Evolutionary conservation across 805 yeast species (phyloP).

Genomic region (Spathaspora gorwiae): DNA sequence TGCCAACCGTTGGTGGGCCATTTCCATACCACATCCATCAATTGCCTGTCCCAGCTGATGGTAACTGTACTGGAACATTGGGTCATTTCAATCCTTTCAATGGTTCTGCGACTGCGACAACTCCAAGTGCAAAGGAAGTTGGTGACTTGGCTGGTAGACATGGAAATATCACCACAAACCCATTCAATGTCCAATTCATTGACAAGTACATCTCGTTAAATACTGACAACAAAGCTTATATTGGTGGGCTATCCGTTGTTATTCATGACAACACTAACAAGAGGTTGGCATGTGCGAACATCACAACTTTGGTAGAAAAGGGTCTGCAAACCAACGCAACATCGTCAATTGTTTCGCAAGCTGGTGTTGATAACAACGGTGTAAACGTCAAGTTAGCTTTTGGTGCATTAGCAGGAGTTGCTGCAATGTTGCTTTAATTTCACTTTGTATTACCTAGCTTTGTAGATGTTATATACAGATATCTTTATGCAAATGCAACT

Average conservation of each 20-base stretch:
- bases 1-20: conserved; percentile 35
- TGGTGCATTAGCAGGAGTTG: conserved; percentile 5
- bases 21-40: conserved; percentile 38
- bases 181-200: conserved; percentile 18
- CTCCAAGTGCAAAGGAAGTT: conserved; percentile 22
- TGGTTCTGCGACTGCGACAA: conserved; percentile 23
- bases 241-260: conserved; percentile 34
- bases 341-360: neutral
- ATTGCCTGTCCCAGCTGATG: conserved; percentile 32
- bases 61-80: conserved; percentile 34
- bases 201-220: conserved; percentile 32
- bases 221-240: conserved; percentile 20
- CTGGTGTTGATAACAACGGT: conserved; percentile 1
- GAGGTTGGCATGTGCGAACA: conserved; percentile 38
- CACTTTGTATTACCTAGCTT: no score
- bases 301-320: conserved; percentile 13
- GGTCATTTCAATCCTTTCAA: conserved; percentile 36
- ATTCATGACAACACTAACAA: conserved; percentile 29
- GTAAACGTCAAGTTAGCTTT: conserved; percentile 1
- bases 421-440: conserved; percentile 4
- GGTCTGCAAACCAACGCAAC: neutral
- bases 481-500: no score
- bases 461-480: no score
- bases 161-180: conserved; percentile 28
- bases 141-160: conserved; percentile 41